Conservation (phyloP, 495 filamentous ascomycete genomes). For the Endocarpon pusillum region DNA sequence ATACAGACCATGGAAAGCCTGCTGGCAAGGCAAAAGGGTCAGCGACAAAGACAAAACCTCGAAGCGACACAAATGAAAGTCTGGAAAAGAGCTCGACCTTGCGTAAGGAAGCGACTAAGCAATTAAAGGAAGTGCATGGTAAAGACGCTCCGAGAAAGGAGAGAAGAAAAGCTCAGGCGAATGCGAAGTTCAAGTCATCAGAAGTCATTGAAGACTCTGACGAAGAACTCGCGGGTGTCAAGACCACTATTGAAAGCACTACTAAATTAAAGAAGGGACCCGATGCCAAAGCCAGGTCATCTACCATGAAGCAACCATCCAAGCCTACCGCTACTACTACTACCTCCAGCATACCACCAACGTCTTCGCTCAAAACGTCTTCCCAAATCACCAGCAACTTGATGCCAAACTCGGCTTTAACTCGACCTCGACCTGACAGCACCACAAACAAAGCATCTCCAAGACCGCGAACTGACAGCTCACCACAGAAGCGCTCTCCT, state of each 20-base stretch:
- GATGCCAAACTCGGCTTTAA: constrained; percentile 4
- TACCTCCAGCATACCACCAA: constrained; percentile 19
- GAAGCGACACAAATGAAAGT: constrained; percentile 45
- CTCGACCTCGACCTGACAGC: constrained; percentile 7
- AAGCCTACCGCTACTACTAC: constrained; percentile 13
- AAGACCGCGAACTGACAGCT: constrained; percentile 25
- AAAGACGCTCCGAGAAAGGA: too few relatives aligned
- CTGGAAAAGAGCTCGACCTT: constrained; percentile 29
- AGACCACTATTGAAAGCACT: constrained; percentile 23
- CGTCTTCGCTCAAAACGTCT: too few relatives aligned
- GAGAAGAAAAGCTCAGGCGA: constrained; percentile 23
- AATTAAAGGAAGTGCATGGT: constrained; percentile 33
- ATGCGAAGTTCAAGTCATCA: constrained; percentile 45
- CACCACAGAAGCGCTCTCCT: constrained; percentile 56
- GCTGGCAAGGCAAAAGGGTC: constrained; percentile 35
- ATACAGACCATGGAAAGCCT: constrained; percentile 33
- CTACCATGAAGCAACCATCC: constrained; percentile 5
- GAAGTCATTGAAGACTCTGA: constrained; percentile 66
- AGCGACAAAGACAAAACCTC: constrained; percentile 42
- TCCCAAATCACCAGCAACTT: constrained; percentile 5
- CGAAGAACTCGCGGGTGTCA: constrained; percentile 42
- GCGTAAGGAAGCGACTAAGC: constrained; percentile 34
- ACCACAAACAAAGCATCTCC: constrained; percentile 7
- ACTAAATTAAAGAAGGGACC: constrained; percentile 11
- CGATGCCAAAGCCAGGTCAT: constrained; percentile 6